Evolutionary conservation across 1,284 basidiomycete genomes (phyloP), one percentile per base, ranked within the genome.

Genomic region (Phellopilus nigrolimitatus): DNA sequence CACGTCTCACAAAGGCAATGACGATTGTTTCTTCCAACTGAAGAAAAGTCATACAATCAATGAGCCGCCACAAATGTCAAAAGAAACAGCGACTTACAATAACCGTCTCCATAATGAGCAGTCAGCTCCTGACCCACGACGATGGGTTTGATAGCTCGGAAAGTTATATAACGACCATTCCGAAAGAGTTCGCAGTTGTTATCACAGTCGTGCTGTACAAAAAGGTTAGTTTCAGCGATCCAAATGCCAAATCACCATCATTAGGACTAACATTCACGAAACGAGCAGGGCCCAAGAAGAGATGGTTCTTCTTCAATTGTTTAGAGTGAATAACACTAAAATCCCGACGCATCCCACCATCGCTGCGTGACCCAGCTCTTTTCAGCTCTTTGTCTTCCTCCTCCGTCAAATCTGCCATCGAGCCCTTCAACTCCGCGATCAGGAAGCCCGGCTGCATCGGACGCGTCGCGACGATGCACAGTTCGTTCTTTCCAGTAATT

Each of bases 311-410:
- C 70, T 91, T 90, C 74, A 91, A 85, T 62, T 89, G 82, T 59
- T 88, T 87, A 37, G 88, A 92, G 65, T 91, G 88, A 53, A 95
- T 91, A 60, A 95, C 90, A 62, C 88, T 92, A 62, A 95, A 95
- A 65, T 95, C 92, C 60, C 87, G 76, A 50, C 88, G 76, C 53
- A 88, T 86, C 57, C 88, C 88, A 45, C 76, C 78, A 58, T 83
- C 81, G 57, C 72, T 62, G 37, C 66, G 61, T 47, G 76, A 70
- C 65, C 85, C 82, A 12, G 83, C 86, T 33, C 83, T 77, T 66
- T 89, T 88, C 59, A 92, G 76, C 57, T 89, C 86, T 64, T 78
- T 79, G 62, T 91, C 88, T 61, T 91, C 85, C 56, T 88, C 84
- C 43, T 87, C 85, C 5, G 85, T 84, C 36, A 92, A 68, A 63